These are phyloP conservation scores for Sedum album DNA, from an alignment of 164 flowering plant genomes.

Conservation along the genomic window DNA sequence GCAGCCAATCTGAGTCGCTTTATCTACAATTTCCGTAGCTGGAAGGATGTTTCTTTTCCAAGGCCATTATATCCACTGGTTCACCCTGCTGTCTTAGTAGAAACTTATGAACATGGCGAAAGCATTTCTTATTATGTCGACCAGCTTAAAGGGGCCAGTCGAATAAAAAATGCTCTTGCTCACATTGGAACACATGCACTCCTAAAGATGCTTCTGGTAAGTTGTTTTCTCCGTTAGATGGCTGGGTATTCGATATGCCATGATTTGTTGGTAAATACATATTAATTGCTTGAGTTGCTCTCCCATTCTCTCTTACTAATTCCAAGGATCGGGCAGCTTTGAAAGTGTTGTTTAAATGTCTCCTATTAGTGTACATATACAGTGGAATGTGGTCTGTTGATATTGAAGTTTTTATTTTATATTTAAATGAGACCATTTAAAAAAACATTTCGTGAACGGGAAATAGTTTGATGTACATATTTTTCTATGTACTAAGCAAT, in stretches of 20 bases:
- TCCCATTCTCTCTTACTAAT: too few species aligned
- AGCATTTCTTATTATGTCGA: conserved; percentile 66
- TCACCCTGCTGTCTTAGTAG: conserved; percentile 88
- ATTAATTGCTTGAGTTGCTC: too few species aligned
- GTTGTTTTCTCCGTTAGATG: neutral
- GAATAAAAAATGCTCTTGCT: conserved; percentile 62
- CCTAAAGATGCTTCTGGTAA: conserved; percentile 85
- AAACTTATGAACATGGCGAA: conserved; percentile 77
- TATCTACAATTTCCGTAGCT: conserved; percentile 69
- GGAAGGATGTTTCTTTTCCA: conserved; percentile 86
- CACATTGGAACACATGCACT: conserved; percentile 90
- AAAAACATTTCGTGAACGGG: too few species aligned
- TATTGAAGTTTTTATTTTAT: too few species aligned
- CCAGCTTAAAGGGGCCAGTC: conserved; percentile 52
- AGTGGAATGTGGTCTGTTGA: too few species aligned
- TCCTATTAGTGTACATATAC: too few species aligned
- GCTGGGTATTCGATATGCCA: neutral
- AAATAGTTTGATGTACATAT: too few species aligned
- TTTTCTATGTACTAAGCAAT: too few species aligned
- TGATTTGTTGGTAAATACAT: too few species aligned
- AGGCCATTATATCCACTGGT: conserved; percentile 80
- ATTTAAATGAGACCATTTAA: too few species aligned
- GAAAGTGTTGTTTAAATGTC: neutral
- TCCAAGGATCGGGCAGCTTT: neutral
- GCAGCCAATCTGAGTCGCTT: conserved; percentile 83